Percentiles rank a stretch among this genome's conserved stretches.
Conservation (phyloP, 805 yeast genomes). For the Metschnikowia continentalis region DNA sequence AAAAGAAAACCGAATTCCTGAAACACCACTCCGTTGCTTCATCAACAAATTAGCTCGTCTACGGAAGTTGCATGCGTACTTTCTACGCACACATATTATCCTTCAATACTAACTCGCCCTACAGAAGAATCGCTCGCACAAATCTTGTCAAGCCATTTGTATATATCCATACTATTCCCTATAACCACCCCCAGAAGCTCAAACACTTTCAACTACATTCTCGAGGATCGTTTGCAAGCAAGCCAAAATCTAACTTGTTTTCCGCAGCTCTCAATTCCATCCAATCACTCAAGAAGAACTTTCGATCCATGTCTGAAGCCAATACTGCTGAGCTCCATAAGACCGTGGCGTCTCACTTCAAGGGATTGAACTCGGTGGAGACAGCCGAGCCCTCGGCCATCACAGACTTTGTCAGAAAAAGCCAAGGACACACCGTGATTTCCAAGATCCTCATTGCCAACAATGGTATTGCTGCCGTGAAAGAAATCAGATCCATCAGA, state of each 20-base stretch:
- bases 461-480: conserved; percentile 99
- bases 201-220: not conserved
- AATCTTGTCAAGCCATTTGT: conserved; percentile 4
- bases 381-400: conserved; percentile 74
- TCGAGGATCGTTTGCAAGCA: not conserved
- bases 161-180: conserved; percentile 2
- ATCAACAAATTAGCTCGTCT: not conserved
- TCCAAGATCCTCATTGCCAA: conserved; percentile 88
- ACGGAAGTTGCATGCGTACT: conserved; percentile 1
- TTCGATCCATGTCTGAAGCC: conserved; percentile 15
- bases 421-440: conserved; percentile 95
- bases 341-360: conserved; percentile 65
- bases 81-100: not conserved
- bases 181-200: not conserved
- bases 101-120: not conserved
- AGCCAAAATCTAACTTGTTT: not conserved
- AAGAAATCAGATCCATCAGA: conserved; percentile 94
- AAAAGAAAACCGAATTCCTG: not conserved
- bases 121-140: conserved; percentile 5
- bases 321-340: conserved; percentile 17
- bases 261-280: not conserved
- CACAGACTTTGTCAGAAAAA: conserved; percentile 77
- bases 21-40: not conserved
- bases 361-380: conserved; percentile 76
- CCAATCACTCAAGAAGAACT: not conserved